Percentiles rank a stretch among this genome's conserved stretches.
phyloP scores from a whole-genome alignment of 2,329 filamentous ascomycete genomes.

The Furcasterigmium furcatum region DNA sequence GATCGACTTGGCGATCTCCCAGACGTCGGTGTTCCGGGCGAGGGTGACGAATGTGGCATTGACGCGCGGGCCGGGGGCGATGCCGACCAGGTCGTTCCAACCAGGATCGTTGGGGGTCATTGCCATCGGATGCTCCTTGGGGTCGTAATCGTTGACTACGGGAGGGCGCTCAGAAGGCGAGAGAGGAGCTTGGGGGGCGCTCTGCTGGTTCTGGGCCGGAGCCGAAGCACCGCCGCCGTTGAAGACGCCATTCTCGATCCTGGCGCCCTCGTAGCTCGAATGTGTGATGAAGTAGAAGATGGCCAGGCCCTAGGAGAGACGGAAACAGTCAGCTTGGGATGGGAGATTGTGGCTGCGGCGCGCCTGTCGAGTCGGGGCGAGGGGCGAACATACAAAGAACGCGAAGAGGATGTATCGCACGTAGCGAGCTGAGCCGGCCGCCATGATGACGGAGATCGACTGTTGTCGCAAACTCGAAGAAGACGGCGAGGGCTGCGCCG shows the following conservation, averaged over 20 bases:
- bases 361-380: neutral
- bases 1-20: slow-evolving; percentile 96
- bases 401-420: slow-evolving; percentile 77
- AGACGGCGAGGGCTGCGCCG: too few species aligned
- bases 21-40: slow-evolving; percentile 88
- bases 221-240: slow-evolving; percentile 34
- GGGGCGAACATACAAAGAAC: slow-evolving; percentile 64
- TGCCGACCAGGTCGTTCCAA: slow-evolving; percentile 48
- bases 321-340: slow-evolving; percentile 12
- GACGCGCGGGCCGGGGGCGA: slow-evolving; percentile 69
- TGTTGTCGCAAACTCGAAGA: slow-evolving; percentile 1
- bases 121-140: slow-evolving; percentile 44
- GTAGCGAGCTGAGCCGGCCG: slow-evolving; percentile 70
- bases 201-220: slow-evolving; percentile 4
- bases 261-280: slow-evolving; percentile 42
- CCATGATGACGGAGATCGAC: slow-evolving; percentile 38
- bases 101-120: slow-evolving; percentile 49
- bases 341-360: neutral
- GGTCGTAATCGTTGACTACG: slow-evolving; percentile 26
- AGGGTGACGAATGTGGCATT: slow-evolving; percentile 98
- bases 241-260: slow-evolving; percentile 10
- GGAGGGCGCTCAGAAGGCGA: slow-evolving; percentile 16
- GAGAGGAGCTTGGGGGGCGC: slow-evolving; percentile 9
- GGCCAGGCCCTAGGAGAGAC: slow-evolving; percentile 50
- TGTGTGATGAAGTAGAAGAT: slow-evolving; percentile 80